Base-by-base conservation (phyloP, 371 early-diverging fungal species). In the Apophysomyces sp. region DNA sequence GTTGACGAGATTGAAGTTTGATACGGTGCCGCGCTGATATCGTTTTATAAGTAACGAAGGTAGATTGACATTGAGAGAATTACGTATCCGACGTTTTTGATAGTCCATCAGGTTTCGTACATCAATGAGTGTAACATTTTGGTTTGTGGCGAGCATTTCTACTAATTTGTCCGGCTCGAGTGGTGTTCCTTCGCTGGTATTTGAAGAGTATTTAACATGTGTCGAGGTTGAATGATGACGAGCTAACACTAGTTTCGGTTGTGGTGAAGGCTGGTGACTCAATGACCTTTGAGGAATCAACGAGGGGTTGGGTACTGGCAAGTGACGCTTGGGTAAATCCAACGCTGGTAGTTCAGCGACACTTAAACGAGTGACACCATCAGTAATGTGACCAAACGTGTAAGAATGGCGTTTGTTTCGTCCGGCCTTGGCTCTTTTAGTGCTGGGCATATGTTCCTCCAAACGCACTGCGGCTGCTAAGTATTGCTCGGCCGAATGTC, bases 11-110 rank as follows among this genome's bases (percentile, higher is more conserved):
- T 83, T 80, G 57, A 86, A 85, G 36, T 85, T 83, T 2, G 80
- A 73, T 4, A 87, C 77, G 0, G 83, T 79, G 12, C 86, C 85
- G 21, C 85, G 76, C 36, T 83, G 81, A 57, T 86, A 86, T 7
- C 87, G 71, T 53, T 85, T 84, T 59, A 85, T 82, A 4, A 87
- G 53, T 29, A 87, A 60, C 2, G 87, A 85, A 2, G 87, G 87
- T 51, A 87, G 59, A 58, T 85, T 87, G 49, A 87, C 85, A 65
- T 86, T 87, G 34, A 87, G 63, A 3, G 87, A 86, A 15, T 65
- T 64, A 8, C 60, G 62, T 24, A 81, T 72, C 24, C 74, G 73
- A 8, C 64, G 55, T 44, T 66, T 67, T 61, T 78, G 79, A 54
- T 74, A 81, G 11, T 77, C 79, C 21, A 74, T 61, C n/a, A 78